Evolutionary conservation across 1,284 basidiomycete species (phyloP).

Genomic region (Cryptococcus deneoformans): DNA sequence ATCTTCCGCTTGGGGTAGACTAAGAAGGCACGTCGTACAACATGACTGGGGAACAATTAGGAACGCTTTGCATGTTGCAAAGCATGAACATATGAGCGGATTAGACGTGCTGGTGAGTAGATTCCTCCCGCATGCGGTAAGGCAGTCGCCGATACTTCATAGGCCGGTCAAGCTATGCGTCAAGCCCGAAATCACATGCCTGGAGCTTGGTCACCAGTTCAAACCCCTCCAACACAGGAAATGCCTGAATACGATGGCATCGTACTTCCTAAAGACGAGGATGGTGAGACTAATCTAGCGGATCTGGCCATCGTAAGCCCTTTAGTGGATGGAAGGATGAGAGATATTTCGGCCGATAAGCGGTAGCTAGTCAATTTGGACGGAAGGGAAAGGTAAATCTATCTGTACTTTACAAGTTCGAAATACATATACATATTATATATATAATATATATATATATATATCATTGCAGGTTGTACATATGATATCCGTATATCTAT

Average conservation of each 20-base stretch:
- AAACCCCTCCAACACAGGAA: neutral
- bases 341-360: conserved; percentile 49
- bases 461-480: no score
- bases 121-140: neutral
- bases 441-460: neutral
- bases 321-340: conserved; percentile 67
- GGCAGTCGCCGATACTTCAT: neutral
- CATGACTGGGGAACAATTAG: conserved; percentile 53
- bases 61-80: conserved; percentile 61
- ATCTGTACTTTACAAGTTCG: no score
- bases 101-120: conserved; percentile 70
- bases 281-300: conserved; percentile 24
- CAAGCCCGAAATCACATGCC: conserved; percentile 12
- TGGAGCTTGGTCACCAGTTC: conserved; percentile 4
- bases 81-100: conserved; percentile 70
- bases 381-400: no score
- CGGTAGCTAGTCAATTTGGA: no score
- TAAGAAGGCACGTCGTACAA: conserved; percentile 53
- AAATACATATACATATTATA: no score
- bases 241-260: conserved; percentile 2
- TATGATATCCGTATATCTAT: neutral
- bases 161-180: conserved; percentile 20
- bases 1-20: conserved; percentile 34
- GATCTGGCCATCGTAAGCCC: conserved; percentile 67
- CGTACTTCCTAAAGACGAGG: conserved; percentile 30